Base-by-base conservation (phyloP, 768 basidiomycete genomes). In the Psilocybe tampanensis region DNA sequence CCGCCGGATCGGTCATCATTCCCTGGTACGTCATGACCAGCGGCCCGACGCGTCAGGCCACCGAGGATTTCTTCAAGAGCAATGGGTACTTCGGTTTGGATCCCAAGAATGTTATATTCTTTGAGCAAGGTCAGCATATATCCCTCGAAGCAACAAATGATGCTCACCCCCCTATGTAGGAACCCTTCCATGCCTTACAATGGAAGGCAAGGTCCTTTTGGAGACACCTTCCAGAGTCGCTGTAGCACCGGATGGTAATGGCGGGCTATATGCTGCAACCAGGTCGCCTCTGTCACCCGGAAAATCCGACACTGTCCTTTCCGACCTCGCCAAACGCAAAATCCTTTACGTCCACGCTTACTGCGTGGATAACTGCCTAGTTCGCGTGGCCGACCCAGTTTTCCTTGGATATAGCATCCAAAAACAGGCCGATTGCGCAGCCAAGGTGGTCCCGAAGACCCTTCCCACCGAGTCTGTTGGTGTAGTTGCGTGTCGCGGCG, bases 11-110 rank as follows among this genome's bases (percentile, higher is more conserved):
- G 1, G 90, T 93, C 52, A 71, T 84, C 51, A 85, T 98, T 55
- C 92, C 93, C 34, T 98, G 97, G 97, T 98, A 98, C 76, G 86
- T 99, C 67, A 99, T 99, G 97, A 98, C 96, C 55, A 95, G 92
- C 68, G 95, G 95, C 21, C 97, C 96, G 36, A 99, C 97, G 33
- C 85, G 94, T 62, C 78, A 74, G 39, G 90, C 89, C 33, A 98
- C 97, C 21, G 91, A 93, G 71, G 76, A 75, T 23, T 98, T 89
- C 80, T 98, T 98, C 75, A 76, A 75, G 59, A 76, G 83, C 58
- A 81, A 94, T 73, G 70, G 72, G 2, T 91, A 81, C 76, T 99
- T 98, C 68, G 95, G 96, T 3, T 81, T 99, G 58, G 69, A 86
- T 50, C 68, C 84, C 55, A 78, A 85, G 60, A 88, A 97, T 65